phyloP scores from a whole-genome alignment of 2,329 filamentous ascomycete genomes.

The Monilinia vaccinii-corymbosi region DNA sequence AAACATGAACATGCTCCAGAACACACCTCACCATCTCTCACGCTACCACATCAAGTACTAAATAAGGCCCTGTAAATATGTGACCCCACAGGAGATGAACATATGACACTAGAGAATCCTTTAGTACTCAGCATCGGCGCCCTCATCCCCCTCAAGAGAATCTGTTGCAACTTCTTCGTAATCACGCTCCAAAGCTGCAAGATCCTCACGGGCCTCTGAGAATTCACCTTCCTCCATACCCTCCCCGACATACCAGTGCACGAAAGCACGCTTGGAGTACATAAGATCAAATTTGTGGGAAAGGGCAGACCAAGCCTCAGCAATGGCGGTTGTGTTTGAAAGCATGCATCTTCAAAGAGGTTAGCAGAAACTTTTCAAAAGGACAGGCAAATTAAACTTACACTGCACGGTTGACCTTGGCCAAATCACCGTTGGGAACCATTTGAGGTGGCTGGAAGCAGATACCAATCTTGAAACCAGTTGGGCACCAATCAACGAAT shows the following conservation, averaged over 20 bases:
- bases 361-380: conserved; percentile 16
- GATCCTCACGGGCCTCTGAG: conserved; percentile 55
- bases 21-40: conserved; percentile 23
- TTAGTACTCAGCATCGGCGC: conserved; percentile 54
- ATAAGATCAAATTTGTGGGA: conserved; percentile 63
- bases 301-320: conserved; percentile 55
- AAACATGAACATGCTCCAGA: conserved; percentile 24
- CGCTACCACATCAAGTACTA: conserved; percentile 24
- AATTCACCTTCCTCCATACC: conserved; percentile 65
- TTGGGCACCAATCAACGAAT: conserved; percentile 99
- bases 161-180: conserved; percentile 56
- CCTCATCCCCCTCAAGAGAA: conserved; percentile 38
- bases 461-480: conserved; percentile 99
- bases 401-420: conserved; percentile 97
- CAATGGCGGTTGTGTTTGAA: conserved; percentile 58
- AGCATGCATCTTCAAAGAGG: conserved; percentile 38
- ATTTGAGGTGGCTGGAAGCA: conserved; percentile 84
- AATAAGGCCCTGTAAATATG: conserved; percentile 26
- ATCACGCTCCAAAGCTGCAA: conserved; percentile 56
- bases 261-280: conserved; percentile 61
- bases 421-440: conserved; percentile 73
- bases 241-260: conserved; percentile 64
- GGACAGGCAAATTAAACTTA: conserved; percentile 43
- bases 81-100: conserved; percentile 24
- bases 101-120: conserved; percentile 16